A percentile compares a stretch with the other conserved stretches of the same genome.
phyloP scores from a whole-genome alignment of 2,329 filamentous ascomycete genomes.

The Achaetomium macrosporum region DNA sequence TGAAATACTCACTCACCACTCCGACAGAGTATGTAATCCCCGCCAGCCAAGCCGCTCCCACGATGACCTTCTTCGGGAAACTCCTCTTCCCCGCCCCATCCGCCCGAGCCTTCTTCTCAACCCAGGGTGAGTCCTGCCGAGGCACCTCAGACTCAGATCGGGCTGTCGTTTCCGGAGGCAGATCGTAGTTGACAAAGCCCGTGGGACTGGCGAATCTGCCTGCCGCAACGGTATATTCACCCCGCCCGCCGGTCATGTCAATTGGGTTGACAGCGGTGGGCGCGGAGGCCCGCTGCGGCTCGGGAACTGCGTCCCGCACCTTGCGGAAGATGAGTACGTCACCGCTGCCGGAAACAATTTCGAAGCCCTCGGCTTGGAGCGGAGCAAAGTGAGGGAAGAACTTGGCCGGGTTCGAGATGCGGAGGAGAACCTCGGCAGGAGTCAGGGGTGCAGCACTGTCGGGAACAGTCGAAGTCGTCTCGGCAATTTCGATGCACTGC shows the following conservation, averaged over 20 bases:
- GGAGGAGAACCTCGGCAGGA: conserved; percentile 54
- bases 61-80: conserved; percentile 42
- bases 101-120: conserved; percentile 1
- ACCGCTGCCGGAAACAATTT: conserved; percentile 57
- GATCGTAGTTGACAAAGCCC: conserved; percentile 58
- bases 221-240: conserved; percentile 40
- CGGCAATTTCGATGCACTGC: conserved; percentile 51
- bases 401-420: conserved; percentile 55
- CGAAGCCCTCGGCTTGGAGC: conserved; percentile 57
- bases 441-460: conserved; percentile 46
- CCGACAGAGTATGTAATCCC: conserved; percentile 54
- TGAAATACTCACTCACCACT: conserved; percentile 53
- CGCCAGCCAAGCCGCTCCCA: conserved; percentile 50
- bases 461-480: conserved; percentile 51
- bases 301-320: conserved; percentile 34
- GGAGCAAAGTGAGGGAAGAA: conserved; percentile 59
- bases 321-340: conserved; percentile 64
- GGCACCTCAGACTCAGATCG: conserved; percentile 29
- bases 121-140: conserved; percentile 39
- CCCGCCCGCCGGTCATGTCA: conserved; percentile 40
- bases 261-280: conserved; percentile 48
- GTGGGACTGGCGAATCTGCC: conserved; percentile 57
- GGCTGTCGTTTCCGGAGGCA: conserved; percentile 22
- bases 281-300: not conserved
- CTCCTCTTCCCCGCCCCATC: conserved; percentile 28